Evolutionary conservation across 2,329 filamentous ascomycete genomes (phyloP), one percentile per base, ranked within the genome.

Genomic region (Amphichorda felina): DNA sequence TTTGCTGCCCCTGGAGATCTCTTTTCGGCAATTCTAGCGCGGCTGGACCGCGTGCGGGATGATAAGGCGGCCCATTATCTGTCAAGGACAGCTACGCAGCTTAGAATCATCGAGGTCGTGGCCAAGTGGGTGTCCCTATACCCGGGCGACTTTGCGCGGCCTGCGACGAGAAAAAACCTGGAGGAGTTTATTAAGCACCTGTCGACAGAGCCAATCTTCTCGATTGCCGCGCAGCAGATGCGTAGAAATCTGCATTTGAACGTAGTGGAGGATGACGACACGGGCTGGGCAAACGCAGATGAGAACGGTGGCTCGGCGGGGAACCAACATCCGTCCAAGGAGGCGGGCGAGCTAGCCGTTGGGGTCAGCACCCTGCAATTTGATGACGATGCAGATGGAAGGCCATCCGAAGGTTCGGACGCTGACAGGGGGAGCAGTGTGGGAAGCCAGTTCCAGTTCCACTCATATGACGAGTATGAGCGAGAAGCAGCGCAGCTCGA

Each of bases 41-140:
- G 82, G 27, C 75, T 94, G 40, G 82, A 94, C 44, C 68, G 64
- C 13, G 63, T 82, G 17, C 75, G 77, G 47, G 73, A 77, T 30
- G 78, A 82, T 40, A 77, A 72, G 43, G 66, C 68, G 8, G 69
- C 77, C 1, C 72, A 77, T 43, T 79, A 83, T 42, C 71, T 95
- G 30, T 79, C 79, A 36, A 85, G 81, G 46, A 88, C 82, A 28
- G 78, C 82, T 7, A 77, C 79, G 5, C 89, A 95, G 53, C 68
- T 94, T 37, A 77, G 88, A 35, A 82, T 89, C 41, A 78, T 94
- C 27, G 79, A 83, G 45, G 77, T 91, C 6, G 64, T 96, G 39
- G 84, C 86, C 5, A 83, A 84, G 53, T 98, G 91, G 91, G 80
- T 94, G 2, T 78, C 80, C 13, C 66, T 79, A 30, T 96, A 96